Evolutionary conservation across 768 basidiomycete species (phyloP).

Genomic region (Kondoa subrosea): DNA sequence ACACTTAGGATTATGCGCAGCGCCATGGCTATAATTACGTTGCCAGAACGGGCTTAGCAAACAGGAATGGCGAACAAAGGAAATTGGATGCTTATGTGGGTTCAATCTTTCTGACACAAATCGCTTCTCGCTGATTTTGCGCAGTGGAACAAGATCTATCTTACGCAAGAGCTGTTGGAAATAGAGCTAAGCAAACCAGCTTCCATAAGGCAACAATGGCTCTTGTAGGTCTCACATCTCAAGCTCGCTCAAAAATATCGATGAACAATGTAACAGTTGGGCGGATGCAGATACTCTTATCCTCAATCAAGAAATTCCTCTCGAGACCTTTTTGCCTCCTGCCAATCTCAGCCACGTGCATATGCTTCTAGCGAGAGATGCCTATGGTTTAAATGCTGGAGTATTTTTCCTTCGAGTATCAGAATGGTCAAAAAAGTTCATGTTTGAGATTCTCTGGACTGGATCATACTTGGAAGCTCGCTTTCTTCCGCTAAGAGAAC

Average conservation of each 20-base stretch:
- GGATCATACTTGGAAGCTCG: background rate
- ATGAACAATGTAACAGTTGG: too few relatives aligned
- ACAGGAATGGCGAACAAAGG: background rate
- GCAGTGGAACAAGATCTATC: background rate
- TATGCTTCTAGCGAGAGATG: background rate
- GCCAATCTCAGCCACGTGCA: background rate
- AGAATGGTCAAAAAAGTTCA: background rate
- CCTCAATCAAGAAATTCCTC: background rate
- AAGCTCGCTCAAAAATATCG: too few relatives aligned
- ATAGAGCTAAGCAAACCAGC: background rate
- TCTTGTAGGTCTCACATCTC: background rate
- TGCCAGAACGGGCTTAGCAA: background rate
- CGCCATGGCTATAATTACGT: background rate
- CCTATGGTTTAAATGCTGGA: background rate
- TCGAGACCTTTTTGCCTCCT: background rate
- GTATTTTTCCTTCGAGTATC: background rate
- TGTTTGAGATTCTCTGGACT: background rate
- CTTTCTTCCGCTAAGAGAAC: background rate
- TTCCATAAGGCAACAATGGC: background rate
- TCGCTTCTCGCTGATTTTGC: background rate
- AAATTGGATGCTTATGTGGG: background rate
- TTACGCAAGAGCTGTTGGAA: background rate
- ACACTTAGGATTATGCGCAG: background rate
- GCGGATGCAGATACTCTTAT: background rate
- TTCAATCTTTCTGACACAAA: background rate